These are phyloP conservation scores for Diplodia seriata DNA, from an alignment of 2,329 filamentous ascomycete species.

Conservation along the genomic window DNA sequence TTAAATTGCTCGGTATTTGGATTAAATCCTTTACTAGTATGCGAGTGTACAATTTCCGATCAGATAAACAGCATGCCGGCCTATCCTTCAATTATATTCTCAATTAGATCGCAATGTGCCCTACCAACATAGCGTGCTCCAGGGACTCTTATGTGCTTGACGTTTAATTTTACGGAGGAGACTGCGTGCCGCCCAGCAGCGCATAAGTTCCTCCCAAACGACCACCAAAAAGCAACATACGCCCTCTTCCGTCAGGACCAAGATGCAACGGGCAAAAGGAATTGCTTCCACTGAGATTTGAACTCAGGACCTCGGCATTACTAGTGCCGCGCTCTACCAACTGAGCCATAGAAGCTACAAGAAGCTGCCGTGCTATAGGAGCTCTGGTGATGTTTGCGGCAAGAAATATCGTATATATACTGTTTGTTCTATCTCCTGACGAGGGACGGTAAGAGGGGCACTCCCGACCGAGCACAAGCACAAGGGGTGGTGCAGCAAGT, in stretches of 20 bases:
- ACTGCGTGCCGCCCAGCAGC: not conserved
- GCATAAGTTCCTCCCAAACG: not conserved
- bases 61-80: no score
- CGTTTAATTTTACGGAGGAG: not conserved
- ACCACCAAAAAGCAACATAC: not conserved
- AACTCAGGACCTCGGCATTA: slow-evolving; percentile 34
- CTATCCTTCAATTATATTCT: no score
- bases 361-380: no score
- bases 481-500: no score
- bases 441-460: not conserved
- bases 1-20: no score
- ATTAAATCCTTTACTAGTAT: no score
- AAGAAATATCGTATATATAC: not conserved
- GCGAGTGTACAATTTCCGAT: no score
- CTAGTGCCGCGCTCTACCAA: slow-evolving; percentile 33
- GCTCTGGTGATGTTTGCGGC: not conserved
- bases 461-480: no score
- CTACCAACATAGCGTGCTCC: no score
- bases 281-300: slow-evolving; percentile 33
- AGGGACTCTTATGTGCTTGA: not conserved
- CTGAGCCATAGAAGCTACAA: slow-evolving; percentile 31
- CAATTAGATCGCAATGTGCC: no score
- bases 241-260: no score
- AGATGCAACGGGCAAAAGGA: slow-evolving; percentile 2
- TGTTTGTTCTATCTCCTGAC: not conserved